These are phyloP conservation scores for Nakazawaea holstii DNA, from an alignment of 805 yeast species.

Conservation along the genomic window DNA sequence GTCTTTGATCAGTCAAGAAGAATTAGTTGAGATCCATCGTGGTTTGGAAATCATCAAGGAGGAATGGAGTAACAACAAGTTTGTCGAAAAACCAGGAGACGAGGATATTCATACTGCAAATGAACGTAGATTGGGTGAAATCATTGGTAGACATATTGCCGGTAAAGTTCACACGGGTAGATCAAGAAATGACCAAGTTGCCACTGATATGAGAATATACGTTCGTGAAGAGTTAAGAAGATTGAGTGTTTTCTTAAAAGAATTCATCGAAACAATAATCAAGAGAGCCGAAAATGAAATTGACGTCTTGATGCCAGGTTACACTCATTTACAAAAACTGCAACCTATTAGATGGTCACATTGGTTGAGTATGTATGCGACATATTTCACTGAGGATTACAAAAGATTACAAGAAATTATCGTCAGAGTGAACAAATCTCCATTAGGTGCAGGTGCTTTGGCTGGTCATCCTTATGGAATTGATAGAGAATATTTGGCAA, in stretches of 20 bases:
- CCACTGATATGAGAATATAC: conserved; percentile 95
- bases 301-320: conserved; percentile 96
- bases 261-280: conserved; percentile 62
- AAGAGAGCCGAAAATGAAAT: conserved; percentile 82
- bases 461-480: conserved; percentile 99
- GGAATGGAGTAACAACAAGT: conserved; percentile 75
- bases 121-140: conserved; percentile 94
- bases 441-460: conserved; percentile 95
- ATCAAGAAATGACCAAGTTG: conserved; percentile 97
- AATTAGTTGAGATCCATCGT: conserved; percentile 72
- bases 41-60: conserved; percentile 67
- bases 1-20: conserved; percentile 68
- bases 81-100: conserved; percentile 80
- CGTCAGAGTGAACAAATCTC: conserved; percentile 79
- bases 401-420: conserved; percentile 77
- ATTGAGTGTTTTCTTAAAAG: conserved; percentile 47
- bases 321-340: conserved; percentile 96
- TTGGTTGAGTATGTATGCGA: conserved; percentile 92
- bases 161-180: conserved; percentile 99
- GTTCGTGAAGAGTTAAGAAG: conserved; percentile 77
- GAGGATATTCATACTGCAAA: conserved; percentile 99
- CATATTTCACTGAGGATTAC: conserved; percentile 88
- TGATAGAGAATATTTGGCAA: conserved; percentile 85
- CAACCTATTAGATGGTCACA: conserved; percentile 99
- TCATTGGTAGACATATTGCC: conserved; percentile 88